These are phyloP conservation scores for Astrephomene gubernaculifera DNA, from an alignment of 139 green algal species.

Conservation along the genomic window DNA sequence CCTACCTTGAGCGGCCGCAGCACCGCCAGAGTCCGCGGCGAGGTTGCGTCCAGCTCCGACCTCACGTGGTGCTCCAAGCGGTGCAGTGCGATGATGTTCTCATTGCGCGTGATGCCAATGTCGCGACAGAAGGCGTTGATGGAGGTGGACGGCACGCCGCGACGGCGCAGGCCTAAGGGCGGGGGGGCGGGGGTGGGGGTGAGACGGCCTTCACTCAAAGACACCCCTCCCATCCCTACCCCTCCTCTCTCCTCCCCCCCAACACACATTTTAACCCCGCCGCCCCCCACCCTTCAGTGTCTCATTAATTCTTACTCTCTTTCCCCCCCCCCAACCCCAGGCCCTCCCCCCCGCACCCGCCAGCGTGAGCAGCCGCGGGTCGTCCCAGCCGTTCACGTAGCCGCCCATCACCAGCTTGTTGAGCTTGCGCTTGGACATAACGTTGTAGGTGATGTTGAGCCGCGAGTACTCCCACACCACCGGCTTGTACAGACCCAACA, in stretches of 20 bases:
- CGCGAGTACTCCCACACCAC: constrained; percentile 94
- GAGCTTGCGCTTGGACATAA: constrained; percentile 98
- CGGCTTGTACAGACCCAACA: constrained; percentile 95
- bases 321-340: not conserved
- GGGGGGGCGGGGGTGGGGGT: too few species aligned
- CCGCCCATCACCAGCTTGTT: constrained; percentile 89
- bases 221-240: too few species aligned
- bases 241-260: too few species aligned
- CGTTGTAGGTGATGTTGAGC: constrained; percentile 97
- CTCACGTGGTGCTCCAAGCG: constrained; percentile 93
- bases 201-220: too few species aligned
- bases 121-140: constrained; percentile 97
- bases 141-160: constrained; percentile 84
- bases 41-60: constrained; percentile 78
- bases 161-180: constrained; percentile 90
- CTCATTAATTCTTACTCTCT: not conserved
- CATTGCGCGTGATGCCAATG: constrained; percentile 89
- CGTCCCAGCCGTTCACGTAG: constrained; percentile 95
- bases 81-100: constrained; percentile 90
- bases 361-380: constrained; percentile 93
- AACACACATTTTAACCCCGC: too few species aligned
- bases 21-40: constrained; percentile 87
- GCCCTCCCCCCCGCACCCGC: constrained; percentile 45
- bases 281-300: too few species aligned
- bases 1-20: constrained; percentile 89